These are phyloP conservation scores for Botrytis tulipae DNA, from an alignment of 2,329 filamentous ascomycete genomes.

Conservation along the genomic window DNA sequence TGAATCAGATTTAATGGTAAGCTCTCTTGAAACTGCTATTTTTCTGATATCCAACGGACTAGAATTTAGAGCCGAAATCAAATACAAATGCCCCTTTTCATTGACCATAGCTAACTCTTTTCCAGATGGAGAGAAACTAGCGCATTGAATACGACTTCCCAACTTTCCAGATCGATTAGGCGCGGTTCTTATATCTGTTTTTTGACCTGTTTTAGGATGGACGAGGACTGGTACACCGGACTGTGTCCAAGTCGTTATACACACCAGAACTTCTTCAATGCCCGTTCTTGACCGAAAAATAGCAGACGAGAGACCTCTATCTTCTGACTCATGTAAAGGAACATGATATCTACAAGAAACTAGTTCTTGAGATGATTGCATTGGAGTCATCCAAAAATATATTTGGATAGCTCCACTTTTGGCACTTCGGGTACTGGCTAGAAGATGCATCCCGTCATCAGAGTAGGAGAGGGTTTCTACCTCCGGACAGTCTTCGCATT, in stretches of 20 bases:
- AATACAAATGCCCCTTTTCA: conserved; percentile 43
- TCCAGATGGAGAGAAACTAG: conserved; percentile 42
- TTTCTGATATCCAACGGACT: conserved; percentile 42
- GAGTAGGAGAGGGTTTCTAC: conserved; percentile 45
- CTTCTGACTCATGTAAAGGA: conserved; percentile 44
- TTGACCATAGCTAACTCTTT: conserved; percentile 44
- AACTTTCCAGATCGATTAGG: conserved; percentile 39
- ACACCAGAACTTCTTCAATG: conserved; percentile 41
- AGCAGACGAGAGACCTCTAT: conserved; percentile 42
- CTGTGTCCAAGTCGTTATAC: conserved; percentile 45
- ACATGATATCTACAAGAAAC: conserved; percentile 42
- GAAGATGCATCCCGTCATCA: conserved; percentile 42
- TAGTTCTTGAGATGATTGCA: conserved; percentile 41
- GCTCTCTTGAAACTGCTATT: conserved; percentile 41
- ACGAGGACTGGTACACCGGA: conserved; percentile 43
- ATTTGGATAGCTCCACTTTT: conserved; percentile 42
- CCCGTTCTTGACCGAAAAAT: conserved; percentile 40
- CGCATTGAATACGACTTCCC: conserved; percentile 43
- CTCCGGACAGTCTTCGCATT: conserved; percentile 41
- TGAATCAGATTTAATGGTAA: conserved; percentile 42
- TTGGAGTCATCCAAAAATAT: conserved; percentile 43
- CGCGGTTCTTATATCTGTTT: conserved; percentile 40
- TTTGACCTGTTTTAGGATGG: conserved; percentile 42
- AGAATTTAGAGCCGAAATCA: conserved; percentile 42
- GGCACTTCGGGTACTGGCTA: conserved; percentile 41